Percentiles rank a stretch among this genome's conserved stretches.
These are phyloP conservation scores for Erucastrum elatum DNA, from an alignment of 345 rosid genomes.

Conservation along the genomic window DNA sequence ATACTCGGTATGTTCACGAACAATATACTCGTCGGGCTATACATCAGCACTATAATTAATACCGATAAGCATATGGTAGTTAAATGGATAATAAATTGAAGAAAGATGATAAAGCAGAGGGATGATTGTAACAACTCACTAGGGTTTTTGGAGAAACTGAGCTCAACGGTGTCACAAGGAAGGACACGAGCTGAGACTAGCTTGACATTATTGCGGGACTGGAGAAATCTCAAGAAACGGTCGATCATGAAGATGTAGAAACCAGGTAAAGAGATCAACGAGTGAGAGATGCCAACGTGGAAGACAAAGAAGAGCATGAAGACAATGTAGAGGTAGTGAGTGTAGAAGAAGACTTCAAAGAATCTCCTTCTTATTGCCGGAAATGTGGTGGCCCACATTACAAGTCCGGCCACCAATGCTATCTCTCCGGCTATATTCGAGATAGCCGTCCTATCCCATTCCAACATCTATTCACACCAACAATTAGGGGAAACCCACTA, in stretches of 20 bases:
- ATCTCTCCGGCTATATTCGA: constrained; percentile 74
- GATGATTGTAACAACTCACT: constrained; percentile 35
- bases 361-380: constrained; percentile 52
- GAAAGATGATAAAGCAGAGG: neutral
- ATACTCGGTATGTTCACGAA: constrained; percentile 73
- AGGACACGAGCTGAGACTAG: constrained; percentile 61
- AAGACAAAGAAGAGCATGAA: constrained; percentile 65
- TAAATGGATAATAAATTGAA: neutral
- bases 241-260: constrained; percentile 78
- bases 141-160: constrained; percentile 66
- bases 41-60: constrained; percentile 51
- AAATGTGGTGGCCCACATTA: constrained; percentile 62
- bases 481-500: neutral
- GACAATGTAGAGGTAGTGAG: constrained; percentile 68
- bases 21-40: constrained; percentile 65
- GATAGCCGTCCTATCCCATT: constrained; percentile 45
- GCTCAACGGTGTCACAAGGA: constrained; percentile 61
- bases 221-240: constrained; percentile 71
- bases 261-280: constrained; percentile 67
- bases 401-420: constrained; percentile 55
- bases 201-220: constrained; percentile 51
- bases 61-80: neutral
- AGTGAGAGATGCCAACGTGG: constrained; percentile 58
- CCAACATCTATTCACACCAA: constrained; percentile 43
- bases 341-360: constrained; percentile 79